Percentiles rank a stretch among this genome's conserved stretches.
Evolutionary conservation across 202 grass and related monocot genomes (phyloP).

Genomic region (Digitaria exilis): DNA sequence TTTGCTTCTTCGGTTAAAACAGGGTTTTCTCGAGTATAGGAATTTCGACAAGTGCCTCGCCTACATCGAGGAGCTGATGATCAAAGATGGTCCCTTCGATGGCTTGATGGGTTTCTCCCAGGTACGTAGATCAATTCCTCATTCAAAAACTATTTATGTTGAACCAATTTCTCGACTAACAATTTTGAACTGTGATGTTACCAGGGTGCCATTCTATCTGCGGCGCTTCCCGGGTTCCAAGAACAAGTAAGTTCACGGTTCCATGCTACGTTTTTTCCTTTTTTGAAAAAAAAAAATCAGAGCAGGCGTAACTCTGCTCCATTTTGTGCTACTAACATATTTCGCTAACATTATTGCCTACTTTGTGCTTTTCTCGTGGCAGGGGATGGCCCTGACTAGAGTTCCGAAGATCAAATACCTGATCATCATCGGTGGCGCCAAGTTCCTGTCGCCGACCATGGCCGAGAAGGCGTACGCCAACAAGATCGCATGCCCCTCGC

Average conservation of each 20-base stretch:
- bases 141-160: background rate
- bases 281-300: too few relatives aligned
- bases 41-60: conserved; percentile 80
- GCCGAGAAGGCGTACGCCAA: conserved; percentile 68
- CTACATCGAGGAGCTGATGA: conserved; percentile 90
- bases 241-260: conserved; percentile 42
- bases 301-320: too few relatives aligned
- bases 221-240: conserved; percentile 71
- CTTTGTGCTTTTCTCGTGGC: background rate
- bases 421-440: conserved; percentile 74
- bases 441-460: conserved; percentile 48
- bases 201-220: conserved; percentile 84
- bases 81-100: conserved; percentile 62
- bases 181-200: background rate
- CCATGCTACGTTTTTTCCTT: background rate
- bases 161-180: background rate
- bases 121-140: background rate
- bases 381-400: conserved; percentile 80
- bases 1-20: background rate
- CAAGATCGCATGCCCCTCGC: conserved; percentile 61
- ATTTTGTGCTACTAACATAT: too few relatives aligned
- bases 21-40: conserved; percentile 72
- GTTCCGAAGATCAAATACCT: conserved; percentile 78
- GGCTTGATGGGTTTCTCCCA: conserved; percentile 70
- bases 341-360: background rate